Evolutionary conservation across 371 early-diverging fungal genomes (phyloP).

Genomic region (Phascolomyces articulosus): DNA sequence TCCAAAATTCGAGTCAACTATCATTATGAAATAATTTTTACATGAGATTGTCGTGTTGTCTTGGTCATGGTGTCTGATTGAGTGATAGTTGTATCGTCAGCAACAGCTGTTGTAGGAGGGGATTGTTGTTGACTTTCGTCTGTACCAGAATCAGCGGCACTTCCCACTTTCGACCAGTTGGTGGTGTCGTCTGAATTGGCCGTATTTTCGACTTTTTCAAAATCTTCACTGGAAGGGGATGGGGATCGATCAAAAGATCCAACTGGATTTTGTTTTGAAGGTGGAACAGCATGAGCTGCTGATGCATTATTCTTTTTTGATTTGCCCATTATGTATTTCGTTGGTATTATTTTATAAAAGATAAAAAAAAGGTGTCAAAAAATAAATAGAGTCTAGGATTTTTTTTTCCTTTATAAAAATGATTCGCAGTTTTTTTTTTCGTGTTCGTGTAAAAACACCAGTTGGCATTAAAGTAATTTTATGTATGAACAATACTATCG

Average conservation of each 20-base stretch:
- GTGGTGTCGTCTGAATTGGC: neutral
- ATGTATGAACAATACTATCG: too few species aligned
- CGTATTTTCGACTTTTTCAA: neutral
- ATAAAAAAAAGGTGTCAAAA: neutral
- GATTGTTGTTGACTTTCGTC: neutral
- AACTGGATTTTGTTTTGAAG: conserved; percentile 5
- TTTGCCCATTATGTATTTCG: conserved; percentile 7
- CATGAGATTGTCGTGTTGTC: too few species aligned
- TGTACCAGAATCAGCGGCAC: neutral
- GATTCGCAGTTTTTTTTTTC: too few species aligned
- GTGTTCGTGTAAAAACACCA: too few species aligned
- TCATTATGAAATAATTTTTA: too few species aligned
- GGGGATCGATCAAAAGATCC: neutral
- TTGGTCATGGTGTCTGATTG: too few species aligned
- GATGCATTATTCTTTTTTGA: neutral
- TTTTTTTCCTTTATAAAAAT: too few species aligned
- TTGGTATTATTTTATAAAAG: neutral
- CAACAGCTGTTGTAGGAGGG: neutral
- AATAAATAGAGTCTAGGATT: too few species aligned
- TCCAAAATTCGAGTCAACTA: neutral
- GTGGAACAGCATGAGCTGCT: neutral
- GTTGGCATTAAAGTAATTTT: too few species aligned
- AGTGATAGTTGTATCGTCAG: too few species aligned
- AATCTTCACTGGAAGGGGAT: conserved; percentile 1
- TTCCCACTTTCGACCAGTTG: neutral